Percentiles rank a stretch among this genome's conserved stretches.
phyloP scores from a whole-genome alignment of 805 yeast species.

The Metschnikowia sp. region DNA sequence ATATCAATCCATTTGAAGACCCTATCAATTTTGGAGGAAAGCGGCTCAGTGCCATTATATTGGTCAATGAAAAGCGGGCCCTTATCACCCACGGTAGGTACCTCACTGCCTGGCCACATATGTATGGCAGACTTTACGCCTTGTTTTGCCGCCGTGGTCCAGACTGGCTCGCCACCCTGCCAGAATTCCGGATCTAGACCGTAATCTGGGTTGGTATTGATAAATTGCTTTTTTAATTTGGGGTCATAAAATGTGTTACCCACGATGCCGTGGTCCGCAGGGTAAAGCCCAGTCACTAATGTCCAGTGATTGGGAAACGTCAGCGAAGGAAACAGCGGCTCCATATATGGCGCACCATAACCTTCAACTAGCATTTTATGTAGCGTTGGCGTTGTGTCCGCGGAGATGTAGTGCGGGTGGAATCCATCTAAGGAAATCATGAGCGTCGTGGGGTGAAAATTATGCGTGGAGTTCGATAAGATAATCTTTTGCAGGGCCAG shows the following conservation, averaged over 20 bases:
- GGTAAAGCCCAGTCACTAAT: constrained; percentile 79
- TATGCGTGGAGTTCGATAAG: constrained; percentile 60
- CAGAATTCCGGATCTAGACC: constrained; percentile 64
- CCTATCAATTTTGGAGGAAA: constrained; percentile 54
- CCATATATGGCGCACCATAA: constrained; percentile 76
- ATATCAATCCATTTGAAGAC: constrained; percentile 66
- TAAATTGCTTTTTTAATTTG: constrained; percentile 48
- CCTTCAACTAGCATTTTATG: constrained; percentile 51
- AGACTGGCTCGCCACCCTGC: constrained; percentile 83
- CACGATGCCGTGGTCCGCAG: constrained; percentile 82
- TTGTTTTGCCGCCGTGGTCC: constrained; percentile 71
- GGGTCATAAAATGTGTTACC: constrained; percentile 80
- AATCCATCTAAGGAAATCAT: constrained; percentile 83
- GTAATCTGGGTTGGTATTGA: constrained; percentile 53
- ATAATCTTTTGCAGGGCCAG: constrained; percentile 17
- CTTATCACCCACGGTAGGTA: constrained; percentile 42
- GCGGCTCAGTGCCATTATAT: constrained; percentile 61
- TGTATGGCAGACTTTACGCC: constrained; percentile 72
- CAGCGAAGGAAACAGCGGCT: constrained; percentile 83
- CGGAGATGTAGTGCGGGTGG: constrained; percentile 81
- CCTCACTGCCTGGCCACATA: constrained; percentile 97
- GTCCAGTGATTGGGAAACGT: constrained; percentile 95
- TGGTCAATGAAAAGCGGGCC: constrained; percentile 55
- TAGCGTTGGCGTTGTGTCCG: constrained; percentile 65
- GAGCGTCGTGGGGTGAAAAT: constrained; percentile 75